Evolutionary conservation across 2,329 filamentous ascomycete species (phyloP).

Genomic region (Juglanconis juglandina): DNA sequence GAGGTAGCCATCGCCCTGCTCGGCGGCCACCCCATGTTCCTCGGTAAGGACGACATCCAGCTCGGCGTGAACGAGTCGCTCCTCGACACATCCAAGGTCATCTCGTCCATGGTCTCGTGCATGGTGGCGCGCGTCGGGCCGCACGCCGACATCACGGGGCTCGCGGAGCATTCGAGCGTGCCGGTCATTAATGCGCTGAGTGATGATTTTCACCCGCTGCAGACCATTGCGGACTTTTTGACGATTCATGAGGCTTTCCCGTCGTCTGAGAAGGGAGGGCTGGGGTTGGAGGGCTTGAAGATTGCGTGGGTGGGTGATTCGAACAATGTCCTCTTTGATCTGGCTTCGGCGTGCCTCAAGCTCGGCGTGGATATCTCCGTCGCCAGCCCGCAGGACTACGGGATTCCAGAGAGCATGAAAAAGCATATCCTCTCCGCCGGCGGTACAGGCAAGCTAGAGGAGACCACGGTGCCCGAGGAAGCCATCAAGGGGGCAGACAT

Average conservation of each 20-base stretch:
- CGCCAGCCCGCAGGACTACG: constrained; percentile 80
- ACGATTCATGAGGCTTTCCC: constrained; percentile 80
- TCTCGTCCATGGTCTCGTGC: constrained; percentile 88
- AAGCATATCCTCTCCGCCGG: constrained; percentile 66
- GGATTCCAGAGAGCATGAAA: constrained; percentile 73
- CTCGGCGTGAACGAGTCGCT: constrained; percentile 91
- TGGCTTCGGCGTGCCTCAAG: constrained; percentile 84
- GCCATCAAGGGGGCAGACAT: constrained; percentile 83
- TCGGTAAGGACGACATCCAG: constrained; percentile 94
- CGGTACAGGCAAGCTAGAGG: constrained; percentile 62
- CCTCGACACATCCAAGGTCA: constrained; percentile 86
- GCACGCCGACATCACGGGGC: constrained; percentile 68
- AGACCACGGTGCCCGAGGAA: constrained; percentile 79
- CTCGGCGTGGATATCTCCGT: constrained; percentile 82
- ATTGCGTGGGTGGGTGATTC: constrained; percentile 95
- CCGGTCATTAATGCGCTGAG: constrained; percentile 86
- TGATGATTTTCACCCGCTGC: constrained; percentile 88
- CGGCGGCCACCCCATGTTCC: constrained; percentile 93
- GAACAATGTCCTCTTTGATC: constrained; percentile 94
- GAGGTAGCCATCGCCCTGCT: constrained; percentile 86
- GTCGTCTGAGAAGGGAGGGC: constrained; percentile 35
- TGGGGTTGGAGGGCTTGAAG: constrained; percentile 80
- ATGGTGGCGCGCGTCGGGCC: constrained; percentile 77
- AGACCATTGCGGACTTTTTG: constrained; percentile 90
- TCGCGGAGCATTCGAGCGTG: constrained; percentile 71